phyloP scores from a whole-genome alignment of 2,329 filamentous ascomycete species.

The Aaosphaeria pasadenensis region DNA sequence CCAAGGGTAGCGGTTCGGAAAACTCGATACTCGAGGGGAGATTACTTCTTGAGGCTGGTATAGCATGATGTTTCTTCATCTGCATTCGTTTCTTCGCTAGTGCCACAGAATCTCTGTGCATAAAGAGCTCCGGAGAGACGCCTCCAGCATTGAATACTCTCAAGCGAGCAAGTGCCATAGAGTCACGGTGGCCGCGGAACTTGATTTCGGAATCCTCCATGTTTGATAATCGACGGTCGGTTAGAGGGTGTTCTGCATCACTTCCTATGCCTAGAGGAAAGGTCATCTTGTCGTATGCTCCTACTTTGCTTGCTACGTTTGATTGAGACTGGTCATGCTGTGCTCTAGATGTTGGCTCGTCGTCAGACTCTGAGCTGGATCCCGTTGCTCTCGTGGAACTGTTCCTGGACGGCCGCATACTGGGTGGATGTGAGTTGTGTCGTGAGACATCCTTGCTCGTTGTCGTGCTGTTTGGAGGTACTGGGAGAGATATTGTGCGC shows the following conservation, averaged over 20 bases:
- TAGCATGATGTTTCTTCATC: constrained; percentile 10
- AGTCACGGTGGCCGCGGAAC: constrained; percentile 33
- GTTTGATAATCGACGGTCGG: constrained; percentile 20
- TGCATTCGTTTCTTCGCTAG: constrained; percentile 28
- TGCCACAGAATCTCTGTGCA: constrained; percentile 17
- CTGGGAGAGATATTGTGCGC: not conserved
- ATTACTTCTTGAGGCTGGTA: too few species aligned
- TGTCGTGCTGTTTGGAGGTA: constrained; percentile 28
- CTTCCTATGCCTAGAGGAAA: too few species aligned
- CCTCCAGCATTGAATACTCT: constrained; percentile 18
- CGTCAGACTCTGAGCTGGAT: not conserved
- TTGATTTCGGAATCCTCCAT: constrained; percentile 22
- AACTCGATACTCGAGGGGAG: too few species aligned
- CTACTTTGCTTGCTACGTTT: not conserved
- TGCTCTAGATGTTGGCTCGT: not conserved
- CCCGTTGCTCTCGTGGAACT: too few species aligned
- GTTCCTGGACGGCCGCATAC: constrained; percentile 11
- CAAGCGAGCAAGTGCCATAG: constrained; percentile 23
- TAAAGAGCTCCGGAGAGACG: constrained; percentile 16
- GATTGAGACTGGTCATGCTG: too few species aligned
- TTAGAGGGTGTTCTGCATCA: not conserved
- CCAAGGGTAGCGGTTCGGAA: too few species aligned
- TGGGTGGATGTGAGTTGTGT: constrained; percentile 16
- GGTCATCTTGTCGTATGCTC: not conserved
- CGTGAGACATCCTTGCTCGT: constrained; percentile 19